Percentiles rank a stretch among this genome's conserved stretches.
Conservation (phyloP, 805 yeast genomes). For the Scheffersomyces amazonensis region DNA sequence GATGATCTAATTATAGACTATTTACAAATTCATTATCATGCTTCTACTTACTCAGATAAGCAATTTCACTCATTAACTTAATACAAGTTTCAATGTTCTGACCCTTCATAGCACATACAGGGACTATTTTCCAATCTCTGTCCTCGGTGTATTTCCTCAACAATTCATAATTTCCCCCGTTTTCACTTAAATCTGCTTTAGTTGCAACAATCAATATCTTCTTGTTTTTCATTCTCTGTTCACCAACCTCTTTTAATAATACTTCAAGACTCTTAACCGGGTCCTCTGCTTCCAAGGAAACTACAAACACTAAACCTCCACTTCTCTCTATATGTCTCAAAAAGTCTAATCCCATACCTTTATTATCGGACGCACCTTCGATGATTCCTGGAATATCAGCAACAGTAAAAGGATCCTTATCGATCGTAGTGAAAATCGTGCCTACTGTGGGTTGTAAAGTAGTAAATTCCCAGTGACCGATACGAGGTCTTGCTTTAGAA, state of each 20-base stretch:
- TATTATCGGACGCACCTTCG: conserved; percentile 78
- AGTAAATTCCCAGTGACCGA: conserved; percentile 97
- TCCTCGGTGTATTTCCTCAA: conserved; percentile 45
- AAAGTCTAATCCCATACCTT: conserved; percentile 93
- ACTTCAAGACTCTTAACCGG: conserved; percentile 67
- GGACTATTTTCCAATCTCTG: conserved; percentile 66
- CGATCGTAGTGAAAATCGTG: conserved; percentile 67
- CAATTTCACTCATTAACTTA: conserved; percentile 65
- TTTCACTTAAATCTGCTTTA: conserved; percentile 78
- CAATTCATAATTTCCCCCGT: conserved; percentile 44
- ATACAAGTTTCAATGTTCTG: conserved; percentile 74
- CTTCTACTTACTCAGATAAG: conserved; percentile 11
- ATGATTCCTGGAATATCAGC: conserved; percentile 98
- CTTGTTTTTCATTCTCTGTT: conserved; percentile 56
- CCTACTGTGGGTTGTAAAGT: conserved; percentile 92
- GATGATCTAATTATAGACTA: no score
- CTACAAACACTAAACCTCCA: conserved; percentile 82
- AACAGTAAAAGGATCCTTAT: conserved; percentile 74
- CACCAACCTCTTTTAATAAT: conserved; percentile 70
- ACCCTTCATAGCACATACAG: conserved; percentile 75
- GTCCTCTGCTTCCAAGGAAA: conserved; percentile 65
- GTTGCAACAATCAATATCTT: conserved; percentile 79
- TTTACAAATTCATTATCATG: background rate
- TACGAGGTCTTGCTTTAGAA: conserved; percentile 83
- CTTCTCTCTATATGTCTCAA: conserved; percentile 90